These are phyloP conservation scores for Diplocarpon mali DNA, from an alignment of 2,329 filamentous ascomycete genomes.

Conservation along the genomic window DNA sequence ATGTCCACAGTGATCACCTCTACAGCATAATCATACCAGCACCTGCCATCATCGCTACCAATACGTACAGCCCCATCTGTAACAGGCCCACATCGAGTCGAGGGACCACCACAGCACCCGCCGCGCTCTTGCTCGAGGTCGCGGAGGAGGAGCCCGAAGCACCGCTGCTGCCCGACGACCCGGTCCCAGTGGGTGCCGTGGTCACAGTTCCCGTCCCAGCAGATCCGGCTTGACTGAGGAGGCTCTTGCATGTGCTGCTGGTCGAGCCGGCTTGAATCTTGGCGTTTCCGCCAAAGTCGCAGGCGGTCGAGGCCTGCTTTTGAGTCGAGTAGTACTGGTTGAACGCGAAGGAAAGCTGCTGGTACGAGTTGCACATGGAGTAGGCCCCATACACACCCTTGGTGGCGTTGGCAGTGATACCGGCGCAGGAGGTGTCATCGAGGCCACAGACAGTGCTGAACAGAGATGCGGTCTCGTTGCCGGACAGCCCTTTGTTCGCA, in stretches of 20 bases:
- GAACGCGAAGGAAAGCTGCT: conserved; percentile 65
- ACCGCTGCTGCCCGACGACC: conserved; percentile 15
- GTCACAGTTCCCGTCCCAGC: conserved; percentile 46
- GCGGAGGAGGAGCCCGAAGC: conserved; percentile 12
- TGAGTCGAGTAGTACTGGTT: conserved; percentile 59
- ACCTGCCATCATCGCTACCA: conserved; percentile 39
- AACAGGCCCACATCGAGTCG: conserved; percentile 34
- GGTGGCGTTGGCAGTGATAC: conserved; percentile 56
- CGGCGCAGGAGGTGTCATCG: conserved; percentile 45
- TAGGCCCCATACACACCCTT: conserved; percentile 65
- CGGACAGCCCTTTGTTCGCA: conserved; percentile 45
- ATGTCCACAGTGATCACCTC: neutral
- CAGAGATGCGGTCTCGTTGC: conserved; percentile 50
- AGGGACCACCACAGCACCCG: conserved; percentile 33
- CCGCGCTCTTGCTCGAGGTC: conserved; percentile 26
- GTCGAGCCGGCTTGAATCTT: conserved; percentile 37
- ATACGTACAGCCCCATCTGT: conserved; percentile 37
- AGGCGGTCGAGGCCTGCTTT: conserved; percentile 45
- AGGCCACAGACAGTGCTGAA: conserved; percentile 66
- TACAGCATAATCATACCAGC: conserved; percentile 45
- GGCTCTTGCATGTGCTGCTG: conserved; percentile 42
- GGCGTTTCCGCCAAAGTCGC: conserved; percentile 61
- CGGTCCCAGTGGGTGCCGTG: conserved; percentile 32
- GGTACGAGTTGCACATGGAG: conserved; percentile 60
- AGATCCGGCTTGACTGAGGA: conserved; percentile 53